Evolutionary conservation across 2,329 filamentous ascomycete species (phyloP), one percentile per base, ranked within the genome.

Genomic region (Phaeoacremonium minimum): DNA sequence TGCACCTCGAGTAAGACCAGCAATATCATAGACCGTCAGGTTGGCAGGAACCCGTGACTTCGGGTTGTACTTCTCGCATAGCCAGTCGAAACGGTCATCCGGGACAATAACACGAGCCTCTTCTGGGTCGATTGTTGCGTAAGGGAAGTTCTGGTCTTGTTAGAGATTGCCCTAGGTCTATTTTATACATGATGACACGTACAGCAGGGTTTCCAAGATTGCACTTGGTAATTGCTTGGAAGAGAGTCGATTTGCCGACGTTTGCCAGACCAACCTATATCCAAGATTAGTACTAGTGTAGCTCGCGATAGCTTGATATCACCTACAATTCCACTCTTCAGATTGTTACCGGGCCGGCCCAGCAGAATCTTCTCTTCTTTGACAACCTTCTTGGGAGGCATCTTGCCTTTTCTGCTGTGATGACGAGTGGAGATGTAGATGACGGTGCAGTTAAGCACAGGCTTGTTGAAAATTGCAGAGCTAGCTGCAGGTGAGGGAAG

Each of bases 191-290:
- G 51, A 53, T 48, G 53, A 30, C 42, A 37, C 80, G 66, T 75
- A 87, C 83, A 73, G 93, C 93, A 55, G 94, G 94, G 73, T 97
- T 98, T 70, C 94, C 93, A 57, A 98, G 83, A 49, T 82, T 81
- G 67, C 85, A 95, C 76, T 96, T 97, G 61, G 93, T 98, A 69
- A 98, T 96, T 61, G 93, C 89, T 75, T 98, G 94, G 80, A 98
- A 98, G 56, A 98, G 82, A 20, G 94, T 98, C 50, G 93, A 98
- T 75, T 98, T 98, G 67, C 93, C 93, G 54, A 98, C 94, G 67
- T 98, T 98, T 66, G 93, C 93, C 57, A 98, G 83, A 70, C 93
- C 93, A 67, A 98, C 89, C 89, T 95, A 57, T n/a, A n/a, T n/a
- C n/a, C n/a, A n/a, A n/a, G n/a, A n/a, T n/a, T n/a, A n/a, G n/a